Conservation (phyloP, 1,284 basidiomycete species). For the Chondrostereum purpureum region DNA sequence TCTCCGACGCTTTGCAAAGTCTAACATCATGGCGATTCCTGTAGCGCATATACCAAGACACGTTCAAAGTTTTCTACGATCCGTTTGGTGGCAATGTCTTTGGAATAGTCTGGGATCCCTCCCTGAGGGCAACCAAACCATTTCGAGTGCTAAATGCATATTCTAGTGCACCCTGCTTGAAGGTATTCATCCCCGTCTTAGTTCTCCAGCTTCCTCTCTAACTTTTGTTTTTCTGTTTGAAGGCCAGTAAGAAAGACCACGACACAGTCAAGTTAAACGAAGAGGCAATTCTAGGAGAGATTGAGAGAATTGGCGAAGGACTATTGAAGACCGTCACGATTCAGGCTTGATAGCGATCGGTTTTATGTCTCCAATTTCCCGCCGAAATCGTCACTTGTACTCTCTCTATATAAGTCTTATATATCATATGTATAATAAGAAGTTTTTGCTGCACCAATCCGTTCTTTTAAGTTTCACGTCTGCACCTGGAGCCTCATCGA, state of each 20-base stretch:
- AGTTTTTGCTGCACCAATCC: no score
- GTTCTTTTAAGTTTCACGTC: no score
- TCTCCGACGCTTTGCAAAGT: slow-evolving; percentile 1
- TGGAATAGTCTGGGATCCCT: slow-evolving; percentile 86
- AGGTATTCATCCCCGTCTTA: slow-evolving; percentile 12
- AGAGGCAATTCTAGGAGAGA: slow-evolving; percentile 66
- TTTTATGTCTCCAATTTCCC: no score
- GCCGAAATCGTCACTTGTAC: no score
- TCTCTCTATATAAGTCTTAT: no score
- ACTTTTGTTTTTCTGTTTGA: slow-evolving; percentile 24
- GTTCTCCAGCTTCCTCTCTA: slow-evolving; percentile 16
- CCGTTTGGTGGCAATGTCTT: slow-evolving; percentile 73
- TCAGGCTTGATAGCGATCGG: slow-evolving; percentile 18
- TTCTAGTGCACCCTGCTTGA: slow-evolving; percentile 50
- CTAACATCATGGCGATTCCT: slow-evolving; percentile 4
- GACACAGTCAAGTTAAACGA: slow-evolving; percentile 71
- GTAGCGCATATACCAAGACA: slow-evolving; percentile 73
- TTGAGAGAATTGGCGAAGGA: slow-evolving; percentile 72
- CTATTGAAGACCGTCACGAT: slow-evolving; percentile 50
- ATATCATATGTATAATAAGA: no score
- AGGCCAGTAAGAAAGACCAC: slow-evolving; percentile 47
- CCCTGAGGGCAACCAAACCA: slow-evolving; percentile 43
- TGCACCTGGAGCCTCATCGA: no score
- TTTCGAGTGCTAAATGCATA: slow-evolving; percentile 86
- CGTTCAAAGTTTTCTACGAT: slow-evolving; percentile 84